Percentiles rank a stretch among this genome's conserved stretches.
These are phyloP conservation scores for Hsuehochloa calcarea DNA, from an alignment of 176 grass and related monocot species.

Conservation along the genomic window DNA sequence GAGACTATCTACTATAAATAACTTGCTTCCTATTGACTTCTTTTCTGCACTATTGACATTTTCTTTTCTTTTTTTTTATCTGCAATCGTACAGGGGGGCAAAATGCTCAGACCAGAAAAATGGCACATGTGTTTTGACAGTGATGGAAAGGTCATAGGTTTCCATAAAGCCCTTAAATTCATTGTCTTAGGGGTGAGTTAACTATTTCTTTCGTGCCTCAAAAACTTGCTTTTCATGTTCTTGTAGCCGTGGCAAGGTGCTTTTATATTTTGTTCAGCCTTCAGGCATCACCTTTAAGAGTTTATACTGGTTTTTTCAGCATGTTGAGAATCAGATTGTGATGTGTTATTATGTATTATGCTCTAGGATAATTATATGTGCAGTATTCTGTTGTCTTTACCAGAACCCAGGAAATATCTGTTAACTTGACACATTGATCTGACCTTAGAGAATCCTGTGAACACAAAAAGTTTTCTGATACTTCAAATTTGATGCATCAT, in stretches of 20 bases:
- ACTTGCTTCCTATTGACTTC: not conserved
- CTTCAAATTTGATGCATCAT: not conserved
- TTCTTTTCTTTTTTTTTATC: constrained; percentile 2
- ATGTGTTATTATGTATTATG: not conserved
- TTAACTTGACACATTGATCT: not conserved
- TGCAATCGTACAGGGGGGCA: constrained; percentile 53
- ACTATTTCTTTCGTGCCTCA: constrained; percentile 5
- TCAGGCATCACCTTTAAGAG: not conserved
- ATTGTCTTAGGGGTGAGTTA: constrained; percentile 82
- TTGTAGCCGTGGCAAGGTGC: not conserved
- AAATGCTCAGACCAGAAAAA: constrained; percentile 91
- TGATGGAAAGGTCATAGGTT: constrained; percentile 73
- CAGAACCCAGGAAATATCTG: not conserved
- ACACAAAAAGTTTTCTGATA: not conserved
- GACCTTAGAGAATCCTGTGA: not conserved
- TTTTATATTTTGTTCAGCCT: not conserved
- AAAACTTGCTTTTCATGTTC: not conserved
- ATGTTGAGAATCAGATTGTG: not conserved
- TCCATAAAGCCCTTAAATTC: constrained; percentile 89
- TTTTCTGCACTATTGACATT: not conserved
- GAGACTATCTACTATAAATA: not conserved
- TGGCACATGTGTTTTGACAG: constrained; percentile 76
- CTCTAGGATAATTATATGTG: not conserved
- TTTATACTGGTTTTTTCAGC: not conserved
- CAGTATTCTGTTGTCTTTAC: not conserved